phyloP scores from a whole-genome alignment of 495 filamentous ascomycete genomes.

The Penicillium ucsense region DNA sequence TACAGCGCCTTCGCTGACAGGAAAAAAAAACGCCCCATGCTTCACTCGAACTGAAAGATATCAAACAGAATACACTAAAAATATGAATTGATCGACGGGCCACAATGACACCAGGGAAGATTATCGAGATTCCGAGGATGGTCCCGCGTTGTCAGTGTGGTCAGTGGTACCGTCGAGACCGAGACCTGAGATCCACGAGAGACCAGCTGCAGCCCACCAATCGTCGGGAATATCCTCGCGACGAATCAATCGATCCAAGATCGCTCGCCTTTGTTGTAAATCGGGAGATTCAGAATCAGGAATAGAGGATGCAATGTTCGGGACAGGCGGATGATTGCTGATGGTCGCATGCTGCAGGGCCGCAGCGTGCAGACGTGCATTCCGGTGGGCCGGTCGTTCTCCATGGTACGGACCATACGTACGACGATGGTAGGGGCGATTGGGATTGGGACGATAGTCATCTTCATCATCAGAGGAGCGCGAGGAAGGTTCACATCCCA shows the following conservation, averaged over 20 bases:
- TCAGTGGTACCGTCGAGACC: slow-evolving; percentile 19
- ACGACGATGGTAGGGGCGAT: no score
- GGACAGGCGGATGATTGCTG: slow-evolving; percentile 31
- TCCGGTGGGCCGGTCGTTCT: no score
- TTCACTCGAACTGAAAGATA: background rate
- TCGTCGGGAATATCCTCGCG: slow-evolving; percentile 65
- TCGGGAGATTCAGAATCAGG: slow-evolving; percentile 29
- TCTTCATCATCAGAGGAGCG: no score
- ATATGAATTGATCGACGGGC: background rate
- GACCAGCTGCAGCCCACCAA: slow-evolving; percentile 66
- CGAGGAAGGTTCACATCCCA: no score
- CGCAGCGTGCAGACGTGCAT: no score
- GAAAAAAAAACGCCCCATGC: slow-evolving; percentile 1
- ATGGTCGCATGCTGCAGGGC: slow-evolving; percentile 20
- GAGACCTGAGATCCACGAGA: slow-evolving; percentile 44
- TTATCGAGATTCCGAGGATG: no score
- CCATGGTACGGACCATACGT: no score
- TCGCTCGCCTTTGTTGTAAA: slow-evolving; percentile 54
- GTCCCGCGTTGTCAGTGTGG: slow-evolving; percentile 11
- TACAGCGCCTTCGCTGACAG: no score
- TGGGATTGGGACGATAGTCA: no score
- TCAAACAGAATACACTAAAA: background rate
- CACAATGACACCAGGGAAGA: background rate
- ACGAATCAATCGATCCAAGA: slow-evolving; percentile 54
- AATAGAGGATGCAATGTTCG: slow-evolving; percentile 27